Conservation (phyloP, 805 yeast species). For the Wickerhamomyces tratensis region DNA sequence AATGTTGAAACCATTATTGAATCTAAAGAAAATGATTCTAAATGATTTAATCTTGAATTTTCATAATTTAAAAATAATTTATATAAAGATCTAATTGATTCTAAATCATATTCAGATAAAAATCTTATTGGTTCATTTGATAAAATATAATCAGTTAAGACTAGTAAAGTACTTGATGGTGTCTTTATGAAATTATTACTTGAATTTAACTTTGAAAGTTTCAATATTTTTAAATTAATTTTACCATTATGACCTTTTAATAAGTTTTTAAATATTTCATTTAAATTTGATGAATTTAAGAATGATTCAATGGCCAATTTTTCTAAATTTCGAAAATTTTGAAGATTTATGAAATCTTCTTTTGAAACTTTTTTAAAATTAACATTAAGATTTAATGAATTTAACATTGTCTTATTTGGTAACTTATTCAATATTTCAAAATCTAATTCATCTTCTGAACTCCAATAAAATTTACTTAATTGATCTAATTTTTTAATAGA, state of each 20-base stretch:
- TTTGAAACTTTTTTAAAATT: constrained; percentile 16
- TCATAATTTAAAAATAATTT: constrained; percentile 3
- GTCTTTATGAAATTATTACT: constrained; percentile 6
- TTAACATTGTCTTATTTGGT: constrained; percentile 20
- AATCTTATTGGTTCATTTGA: constrained; percentile 5
- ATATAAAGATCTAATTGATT: constrained; percentile 5
- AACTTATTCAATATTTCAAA: constrained; percentile 20
- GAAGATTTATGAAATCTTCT: constrained; percentile 4
- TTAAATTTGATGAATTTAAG: constrained; percentile 18
- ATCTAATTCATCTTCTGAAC: constrained; percentile 26
- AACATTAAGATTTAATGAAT: constrained; percentile 21
- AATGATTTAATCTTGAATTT: background rate
- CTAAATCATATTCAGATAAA: constrained; percentile 10
- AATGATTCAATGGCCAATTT: constrained; percentile 28
- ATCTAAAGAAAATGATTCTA: constrained; percentile 7
- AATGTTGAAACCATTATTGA: constrained; percentile 7
- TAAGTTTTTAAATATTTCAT: constrained; percentile 9
- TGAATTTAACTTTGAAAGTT: constrained; percentile 9
- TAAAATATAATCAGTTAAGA: constrained; percentile 11
- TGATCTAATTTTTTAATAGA: constrained; percentile 20
- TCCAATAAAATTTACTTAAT: constrained; percentile 19
- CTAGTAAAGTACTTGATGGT: constrained; percentile 8
- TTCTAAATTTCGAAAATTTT: constrained; percentile 20
- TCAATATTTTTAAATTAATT: constrained; percentile 6
- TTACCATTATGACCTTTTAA: constrained; percentile 3